Evolutionary conservation across 208 protist species (phyloP), one percentile per base, ranked within the genome.

Genomic region (Trypanosoma conorhini): DNA sequence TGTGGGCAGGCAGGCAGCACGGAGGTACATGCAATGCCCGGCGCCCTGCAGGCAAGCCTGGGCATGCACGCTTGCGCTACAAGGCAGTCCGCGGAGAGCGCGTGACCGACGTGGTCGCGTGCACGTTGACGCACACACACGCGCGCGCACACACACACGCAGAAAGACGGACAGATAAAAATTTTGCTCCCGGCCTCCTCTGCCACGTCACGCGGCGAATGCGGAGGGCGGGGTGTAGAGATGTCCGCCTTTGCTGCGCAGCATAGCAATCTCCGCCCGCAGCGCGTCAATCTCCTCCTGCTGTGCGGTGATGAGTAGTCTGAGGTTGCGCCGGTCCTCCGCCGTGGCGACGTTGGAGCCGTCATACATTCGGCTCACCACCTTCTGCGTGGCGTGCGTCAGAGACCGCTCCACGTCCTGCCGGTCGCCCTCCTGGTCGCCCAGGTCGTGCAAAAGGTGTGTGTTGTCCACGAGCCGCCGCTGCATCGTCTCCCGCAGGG

Each of bases 241-340:
- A 65, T 97, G 90, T 2, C 96, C 97, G 12, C 95, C 95, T 70
- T 98, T 98, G 19, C 95, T 82, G 15, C 87, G 81, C 72, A 99
- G 79, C 88, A 98, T 96, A 38, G 84, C 70, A 40, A 98, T 93
- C 74, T 99, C 96, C 0, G 85, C 81, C 22, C 82, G 91, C 22
- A 99, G 83, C 12, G 90, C 87, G n/a, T 98, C 95, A 46, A 99
- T 95, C 74, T 98, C 96, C 54, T 91, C 82, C 70, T 96, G 87
- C 78, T 98, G 96, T 31, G 91, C 83, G 5, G 86, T 70, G 13
- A 98, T 94, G 4, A 97, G 82, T 26, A 93, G 76, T n/a, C 88
- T 81, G 24, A 98, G 81, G 22, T 91, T 92, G 56, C 76, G 74
- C 15, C 89, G 80, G 57, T 97, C 92, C 46, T 86, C 76, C 57